Percentiles rank a stretch among this genome's conserved stretches.
phyloP scores from a whole-genome alignment of 192 early-diverging fungal species.

The Pilobolus umbonatus region DNA sequence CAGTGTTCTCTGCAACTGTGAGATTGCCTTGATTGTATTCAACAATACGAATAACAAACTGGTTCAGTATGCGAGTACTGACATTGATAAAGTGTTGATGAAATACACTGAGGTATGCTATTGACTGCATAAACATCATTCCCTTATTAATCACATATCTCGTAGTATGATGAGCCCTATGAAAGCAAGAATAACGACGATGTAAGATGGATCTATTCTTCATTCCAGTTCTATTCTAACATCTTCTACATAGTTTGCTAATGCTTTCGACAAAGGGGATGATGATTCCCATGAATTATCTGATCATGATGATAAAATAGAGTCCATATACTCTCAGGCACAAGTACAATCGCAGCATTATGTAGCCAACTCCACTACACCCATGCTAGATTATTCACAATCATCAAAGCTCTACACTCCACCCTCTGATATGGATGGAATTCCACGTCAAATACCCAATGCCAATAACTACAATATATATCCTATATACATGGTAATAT shows the following conservation, averaged over 20 bases:
- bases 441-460: neutral
- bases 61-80: conserved; percentile 83
- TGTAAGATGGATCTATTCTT: neutral
- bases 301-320: conserved; percentile 4
- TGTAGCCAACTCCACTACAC: neutral
- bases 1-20: conserved; percentile 88
- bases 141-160: neutral
- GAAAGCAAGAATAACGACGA: conserved; percentile 28
- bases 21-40: conserved; percentile 92
- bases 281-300: conserved; percentile 3
- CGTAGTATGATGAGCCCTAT: conserved; percentile 28
- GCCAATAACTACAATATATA: conserved; percentile 13
- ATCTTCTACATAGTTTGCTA: conserved; percentile 13
- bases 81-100: conserved; percentile 91
- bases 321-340: too few species aligned
- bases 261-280: conserved; percentile 14
- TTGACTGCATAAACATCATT: neutral
- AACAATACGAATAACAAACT: conserved; percentile 84
- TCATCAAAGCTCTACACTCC: neutral
- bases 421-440: neutral
- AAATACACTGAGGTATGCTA: conserved; percentile 68
- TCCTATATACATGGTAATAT: conserved; percentile 8
- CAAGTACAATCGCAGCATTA: neutral
- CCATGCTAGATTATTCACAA: conserved; percentile 9
- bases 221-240: neutral